phyloP scores from a whole-genome alignment of 768 basidiomycete genomes.

The Peribolospora baueri region DNA sequence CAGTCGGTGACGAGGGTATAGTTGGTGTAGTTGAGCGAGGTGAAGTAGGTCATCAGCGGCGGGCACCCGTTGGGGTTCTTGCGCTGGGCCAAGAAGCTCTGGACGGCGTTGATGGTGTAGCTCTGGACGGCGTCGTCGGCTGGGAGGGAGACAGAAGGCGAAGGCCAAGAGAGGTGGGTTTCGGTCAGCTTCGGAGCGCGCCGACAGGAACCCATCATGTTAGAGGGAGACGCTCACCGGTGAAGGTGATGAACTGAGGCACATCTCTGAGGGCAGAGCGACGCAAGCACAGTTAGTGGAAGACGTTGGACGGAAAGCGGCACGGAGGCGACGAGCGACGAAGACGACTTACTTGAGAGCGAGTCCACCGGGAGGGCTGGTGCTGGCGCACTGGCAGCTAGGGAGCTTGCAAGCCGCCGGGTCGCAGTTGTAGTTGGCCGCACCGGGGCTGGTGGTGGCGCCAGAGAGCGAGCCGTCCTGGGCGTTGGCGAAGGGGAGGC shows the following conservation, averaged over 20 bases:
- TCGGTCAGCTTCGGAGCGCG: slow-evolving; percentile 1
- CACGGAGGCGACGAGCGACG: slow-evolving; percentile 27
- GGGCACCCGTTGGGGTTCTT: slow-evolving; percentile 51
- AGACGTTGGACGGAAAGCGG: slow-evolving; percentile 39
- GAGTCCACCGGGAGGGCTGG: slow-evolving; percentile 46
- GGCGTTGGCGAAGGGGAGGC: slow-evolving; percentile 13
- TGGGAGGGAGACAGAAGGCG: not conserved
- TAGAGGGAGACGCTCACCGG: not conserved
- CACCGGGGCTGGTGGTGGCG: slow-evolving; percentile 28
- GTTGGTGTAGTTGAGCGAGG: slow-evolving; percentile 46
- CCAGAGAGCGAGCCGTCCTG: slow-evolving; percentile 33
- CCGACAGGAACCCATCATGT: not conserved
- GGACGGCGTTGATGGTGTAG: slow-evolving; percentile 48
- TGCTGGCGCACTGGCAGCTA: slow-evolving; percentile 46
- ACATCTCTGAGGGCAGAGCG: too few relatives aligned
- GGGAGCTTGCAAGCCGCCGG: slow-evolving; percentile 39
- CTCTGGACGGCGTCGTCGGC: slow-evolving; percentile 35
- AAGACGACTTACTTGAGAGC: slow-evolving; percentile 24
- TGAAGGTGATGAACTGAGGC: not conserved
- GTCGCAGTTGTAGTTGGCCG: slow-evolving; percentile 50
- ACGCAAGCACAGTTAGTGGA: slow-evolving; percentile 18
- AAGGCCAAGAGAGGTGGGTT: not conserved
- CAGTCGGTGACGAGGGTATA: slow-evolving; percentile 54
- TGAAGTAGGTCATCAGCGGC: slow-evolving; percentile 55
- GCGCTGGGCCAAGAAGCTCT: slow-evolving; percentile 48